phyloP scores from a whole-genome alignment of 1,284 basidiomycete genomes.

The Tranzscheliella williamsii region DNA sequence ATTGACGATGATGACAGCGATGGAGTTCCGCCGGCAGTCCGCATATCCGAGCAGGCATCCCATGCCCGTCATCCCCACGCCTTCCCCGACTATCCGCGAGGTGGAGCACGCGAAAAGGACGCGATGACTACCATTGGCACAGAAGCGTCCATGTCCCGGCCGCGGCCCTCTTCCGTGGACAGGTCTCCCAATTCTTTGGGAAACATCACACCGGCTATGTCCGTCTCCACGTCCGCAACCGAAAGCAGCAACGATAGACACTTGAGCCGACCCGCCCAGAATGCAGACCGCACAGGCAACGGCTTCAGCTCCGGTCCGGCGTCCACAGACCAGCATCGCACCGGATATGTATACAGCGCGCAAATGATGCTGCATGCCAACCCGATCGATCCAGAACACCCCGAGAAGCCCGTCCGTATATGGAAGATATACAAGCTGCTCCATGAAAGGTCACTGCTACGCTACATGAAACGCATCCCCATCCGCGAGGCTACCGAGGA shows the following conservation, averaged over 20 bases:
- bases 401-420: constrained; percentile 87
- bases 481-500: constrained; percentile 74
- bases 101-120: too few relatives aligned
- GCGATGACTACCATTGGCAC: too few relatives aligned
- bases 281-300: too few relatives aligned
- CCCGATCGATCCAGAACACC: constrained; percentile 69
- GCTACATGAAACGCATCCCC: constrained; percentile 75
- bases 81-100: too few relatives aligned
- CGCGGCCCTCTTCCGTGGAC: not conserved
- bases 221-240: constrained; percentile 13
- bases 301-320: not conserved
- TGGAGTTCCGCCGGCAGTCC: too few relatives aligned
- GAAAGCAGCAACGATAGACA: not conserved
- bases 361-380: constrained; percentile 81
- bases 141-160: too few relatives aligned
- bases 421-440: constrained; percentile 70
- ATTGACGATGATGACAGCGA: constrained; percentile 21
- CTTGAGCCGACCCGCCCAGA: not conserved
- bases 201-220: constrained; percentile 25
- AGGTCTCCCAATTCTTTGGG: constrained; percentile 3
- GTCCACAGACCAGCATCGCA: constrained; percentile 10
- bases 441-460: constrained; percentile 64
- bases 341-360: constrained; percentile 82
- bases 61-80: too few relatives aligned
- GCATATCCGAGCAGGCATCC: too few relatives aligned